Percentiles rank a stretch among this genome's conserved stretches.
Evolutionary conservation across 1,284 basidiomycete species (phyloP).

Genomic region (Sutorius eximius): DNA sequence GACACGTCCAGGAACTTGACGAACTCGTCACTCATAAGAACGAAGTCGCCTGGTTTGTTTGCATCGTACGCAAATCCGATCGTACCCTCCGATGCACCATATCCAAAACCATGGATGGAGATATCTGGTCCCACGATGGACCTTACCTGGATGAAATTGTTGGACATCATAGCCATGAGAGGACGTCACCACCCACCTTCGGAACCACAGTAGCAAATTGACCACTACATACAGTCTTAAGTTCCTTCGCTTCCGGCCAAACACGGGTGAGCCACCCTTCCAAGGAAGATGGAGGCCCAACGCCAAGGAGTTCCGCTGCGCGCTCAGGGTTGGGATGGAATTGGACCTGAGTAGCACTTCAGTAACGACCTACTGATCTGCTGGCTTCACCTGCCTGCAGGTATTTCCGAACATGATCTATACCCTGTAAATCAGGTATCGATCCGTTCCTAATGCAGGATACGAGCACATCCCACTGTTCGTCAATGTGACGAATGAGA

Average conservation of each 20-base stretch:
- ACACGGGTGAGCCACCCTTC: conserved; percentile 14
- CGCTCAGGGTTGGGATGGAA: conserved; percentile 12
- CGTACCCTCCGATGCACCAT: conserved; percentile 8
- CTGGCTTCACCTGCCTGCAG: conserved; percentile 8
- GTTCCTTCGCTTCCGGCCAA: conserved; percentile 8
- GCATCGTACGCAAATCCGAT: not conserved
- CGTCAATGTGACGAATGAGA: conserved; percentile 17
- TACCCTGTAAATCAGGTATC: conserved; percentile 18
- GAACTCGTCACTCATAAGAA: not conserved
- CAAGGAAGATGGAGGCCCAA: conserved; percentile 15
- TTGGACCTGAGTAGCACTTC: not conserved
- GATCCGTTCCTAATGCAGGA: conserved; percentile 17
- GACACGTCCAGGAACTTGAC: conserved; percentile 21
- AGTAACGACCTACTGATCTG: not conserved
- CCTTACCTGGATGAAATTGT: conserved; percentile 8
- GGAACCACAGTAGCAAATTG: conserved; percentile 15
- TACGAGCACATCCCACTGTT: conserved; percentile 23
- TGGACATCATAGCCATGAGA: not conserved
- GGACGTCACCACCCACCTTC: conserved; percentile 2
- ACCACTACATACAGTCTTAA: conserved; percentile 14
- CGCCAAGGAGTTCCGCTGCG: conserved; percentile 14
- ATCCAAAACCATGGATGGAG: conserved; percentile 4
- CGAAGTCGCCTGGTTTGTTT: conserved; percentile 6
- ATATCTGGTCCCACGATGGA: conserved; percentile 16
- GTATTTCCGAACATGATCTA: conserved; percentile 14